Base-by-base conservation (phyloP, 176 grass and related monocot species). In the Bolboschoenus planiculmis region DNA sequence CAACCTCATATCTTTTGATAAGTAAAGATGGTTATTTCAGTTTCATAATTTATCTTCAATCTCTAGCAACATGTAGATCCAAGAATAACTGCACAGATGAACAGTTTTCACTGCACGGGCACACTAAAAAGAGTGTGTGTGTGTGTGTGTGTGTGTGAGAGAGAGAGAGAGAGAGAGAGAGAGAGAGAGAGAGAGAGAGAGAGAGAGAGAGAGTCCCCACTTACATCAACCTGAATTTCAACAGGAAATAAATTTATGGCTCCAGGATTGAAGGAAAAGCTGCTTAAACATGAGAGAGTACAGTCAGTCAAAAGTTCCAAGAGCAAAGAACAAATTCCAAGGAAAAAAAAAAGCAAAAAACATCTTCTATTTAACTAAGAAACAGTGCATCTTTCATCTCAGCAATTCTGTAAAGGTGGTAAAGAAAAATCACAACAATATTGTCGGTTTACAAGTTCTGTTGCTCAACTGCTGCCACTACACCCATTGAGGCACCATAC, bases 191-290 rank as follows among this genome's bases (percentile, higher is more conserved):
- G 58, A 29, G 10, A 29, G 24, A 2, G 56, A 18, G 0, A 36
- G 30, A 36, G 64, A n/a, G 57, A 26, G 73, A 34, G 37, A 35
- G 46, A 21, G 33, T 13, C 55, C 34, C 81, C 30, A 91, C 96
- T 91, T 83, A 99, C 96, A 79, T 99, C 91, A 87, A 90, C 91
- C 86, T 91, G 93, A 85, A 99, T 85, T 78, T 99, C 92, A 83
- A 99, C 89, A 55, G 86, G 89, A 84, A 99, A 92, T 78, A 95
- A 85, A 87, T 99, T 99, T 85, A 95, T 95, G 42, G 93, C 91
- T 40, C 84, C 57, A 51, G 93, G 93, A 76, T 91, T 95, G 87
- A 99, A 99, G 65, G 92, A 93, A 87, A 93, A 99, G 44, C 96
- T 99, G 93, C 9, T 62, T 50, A 3, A 47, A 82, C 56, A 82